Evolutionary conservation across 257 asterid species (phyloP).

Genomic region (Knoxia roxburghii): DNA sequence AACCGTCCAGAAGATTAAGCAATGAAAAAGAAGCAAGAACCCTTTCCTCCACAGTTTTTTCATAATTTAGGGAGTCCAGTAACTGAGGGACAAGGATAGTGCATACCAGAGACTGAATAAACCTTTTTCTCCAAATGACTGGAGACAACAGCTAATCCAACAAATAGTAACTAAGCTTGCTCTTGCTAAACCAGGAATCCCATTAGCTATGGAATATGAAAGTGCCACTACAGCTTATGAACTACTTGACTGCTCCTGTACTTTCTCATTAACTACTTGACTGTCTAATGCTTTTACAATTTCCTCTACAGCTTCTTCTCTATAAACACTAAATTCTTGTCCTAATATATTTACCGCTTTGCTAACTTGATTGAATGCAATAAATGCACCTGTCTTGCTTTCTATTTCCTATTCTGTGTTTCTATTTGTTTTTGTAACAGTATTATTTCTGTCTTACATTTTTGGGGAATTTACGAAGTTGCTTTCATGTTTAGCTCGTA

Average conservation of each 20-base stretch:
- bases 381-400: too few relatives aligned
- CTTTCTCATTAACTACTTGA: constrained; percentile 40
- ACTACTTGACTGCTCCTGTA: constrained; percentile 54
- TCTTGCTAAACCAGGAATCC: constrained; percentile 65
- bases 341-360: constrained; percentile 15
- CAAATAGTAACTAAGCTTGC: constrained; percentile 64
- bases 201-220: constrained; percentile 49
- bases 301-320: constrained; percentile 72
- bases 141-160: constrained; percentile 58
- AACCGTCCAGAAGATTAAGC: constrained; percentile 41
- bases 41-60: constrained; percentile 52
- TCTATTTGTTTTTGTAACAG: too few relatives aligned
- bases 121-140: constrained; percentile 31
- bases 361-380: too few relatives aligned
- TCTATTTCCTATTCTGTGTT: too few relatives aligned
- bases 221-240: too few relatives aligned
- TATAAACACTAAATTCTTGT: constrained; percentile 47
- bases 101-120: constrained; percentile 42
- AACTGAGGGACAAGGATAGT: constrained; percentile 46
- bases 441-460: too few relatives aligned
- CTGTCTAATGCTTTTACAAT: constrained; percentile 47
- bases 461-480: too few relatives aligned
- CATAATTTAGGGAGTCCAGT: constrained; percentile 34
- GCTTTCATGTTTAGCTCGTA: too few relatives aligned
- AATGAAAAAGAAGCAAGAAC: constrained; percentile 59